Conservation (phyloP, 148 eudicot species). For the Silene uniflora region DNA sequence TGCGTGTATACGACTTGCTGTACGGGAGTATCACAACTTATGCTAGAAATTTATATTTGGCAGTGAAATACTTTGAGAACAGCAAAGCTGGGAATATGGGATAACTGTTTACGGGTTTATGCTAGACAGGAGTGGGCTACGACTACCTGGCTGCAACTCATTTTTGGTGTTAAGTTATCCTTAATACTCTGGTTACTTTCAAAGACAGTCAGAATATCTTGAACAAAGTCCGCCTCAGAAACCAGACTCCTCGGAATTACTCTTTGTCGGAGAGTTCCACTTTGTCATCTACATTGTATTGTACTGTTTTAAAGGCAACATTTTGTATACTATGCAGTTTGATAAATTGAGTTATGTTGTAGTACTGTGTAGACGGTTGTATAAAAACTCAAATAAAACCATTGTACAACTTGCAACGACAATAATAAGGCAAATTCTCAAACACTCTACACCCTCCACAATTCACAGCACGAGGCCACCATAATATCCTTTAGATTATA, state of each 20-base stretch:
- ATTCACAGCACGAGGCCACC: no score
- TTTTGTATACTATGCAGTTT: not conserved
- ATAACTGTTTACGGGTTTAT: conserved; percentile 71
- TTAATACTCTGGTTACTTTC: conserved; percentile 81
- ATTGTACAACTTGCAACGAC: no score
- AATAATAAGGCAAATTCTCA: no score
- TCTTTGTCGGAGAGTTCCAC: not conserved
- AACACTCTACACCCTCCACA: no score
- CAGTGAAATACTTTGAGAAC: conserved; percentile 86
- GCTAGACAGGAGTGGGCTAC: conserved; percentile 70
- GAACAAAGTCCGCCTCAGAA: conserved; percentile 8
- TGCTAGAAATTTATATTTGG: conserved; percentile 2
- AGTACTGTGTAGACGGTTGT: not conserved
- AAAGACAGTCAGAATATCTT: conserved; percentile 54
- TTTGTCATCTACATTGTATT: not conserved
- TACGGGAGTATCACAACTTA: not conserved
- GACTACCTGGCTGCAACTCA: conserved; percentile 72
- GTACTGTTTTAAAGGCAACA: not conserved
- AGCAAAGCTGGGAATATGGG: conserved; percentile 85
- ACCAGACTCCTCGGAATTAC: not conserved
- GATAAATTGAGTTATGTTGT: not conserved
- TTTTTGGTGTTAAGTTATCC: conserved; percentile 71
- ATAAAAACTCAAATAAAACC: no score
- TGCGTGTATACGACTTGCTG: not conserved
- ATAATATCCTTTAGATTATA: no score